Evolutionary conservation across 805 yeast species (phyloP).

Genomic region (Candida maris): DNA sequence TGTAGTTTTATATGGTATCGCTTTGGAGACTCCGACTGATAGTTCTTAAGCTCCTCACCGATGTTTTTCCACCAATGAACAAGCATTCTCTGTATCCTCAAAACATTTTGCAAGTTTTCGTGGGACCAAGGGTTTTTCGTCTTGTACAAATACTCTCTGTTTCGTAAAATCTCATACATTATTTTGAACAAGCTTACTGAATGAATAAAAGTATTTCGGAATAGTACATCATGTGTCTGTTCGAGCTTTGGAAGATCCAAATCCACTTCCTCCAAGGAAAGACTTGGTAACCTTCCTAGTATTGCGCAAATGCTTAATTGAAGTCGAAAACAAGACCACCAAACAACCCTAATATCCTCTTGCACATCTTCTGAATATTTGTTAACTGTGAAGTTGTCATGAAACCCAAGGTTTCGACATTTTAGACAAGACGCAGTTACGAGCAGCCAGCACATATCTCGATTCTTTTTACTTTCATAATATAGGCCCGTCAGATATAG

Average conservation of each 20-base stretch:
- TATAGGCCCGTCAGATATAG: constrained; percentile 33
- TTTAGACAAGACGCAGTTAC: constrained; percentile 36
- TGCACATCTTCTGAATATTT: constrained; percentile 14
- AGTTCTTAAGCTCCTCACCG: constrained; percentile 10
- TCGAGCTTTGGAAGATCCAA: constrained; percentile 27
- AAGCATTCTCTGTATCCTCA: constrained; percentile 27
- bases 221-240: constrained; percentile 12
- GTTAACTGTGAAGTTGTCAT: constrained; percentile 26
- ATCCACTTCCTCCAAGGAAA: constrained; percentile 34
- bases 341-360: constrained; percentile 27
- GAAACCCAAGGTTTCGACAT: constrained; percentile 36
- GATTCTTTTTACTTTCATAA: constrained; percentile 32
- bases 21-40: constrained; percentile 13
- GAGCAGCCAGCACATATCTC: constrained; percentile 38
- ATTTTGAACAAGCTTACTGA: constrained; percentile 28
- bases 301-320: constrained; percentile 33
- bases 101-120: constrained; percentile 30
- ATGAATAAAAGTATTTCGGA: constrained; percentile 18
- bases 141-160: constrained; percentile 26
- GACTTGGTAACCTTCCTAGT: constrained; percentile 34
- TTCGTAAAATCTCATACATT: constrained; percentile 30
- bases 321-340: constrained; percentile 36
- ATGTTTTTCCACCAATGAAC: constrained; percentile 25
- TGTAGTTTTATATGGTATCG: constrained; percentile 32
- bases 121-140: constrained; percentile 29